Evolutionary conservation across 495 filamentous ascomycete species (phyloP).

Genomic region (Trypethelium eluteriae): DNA sequence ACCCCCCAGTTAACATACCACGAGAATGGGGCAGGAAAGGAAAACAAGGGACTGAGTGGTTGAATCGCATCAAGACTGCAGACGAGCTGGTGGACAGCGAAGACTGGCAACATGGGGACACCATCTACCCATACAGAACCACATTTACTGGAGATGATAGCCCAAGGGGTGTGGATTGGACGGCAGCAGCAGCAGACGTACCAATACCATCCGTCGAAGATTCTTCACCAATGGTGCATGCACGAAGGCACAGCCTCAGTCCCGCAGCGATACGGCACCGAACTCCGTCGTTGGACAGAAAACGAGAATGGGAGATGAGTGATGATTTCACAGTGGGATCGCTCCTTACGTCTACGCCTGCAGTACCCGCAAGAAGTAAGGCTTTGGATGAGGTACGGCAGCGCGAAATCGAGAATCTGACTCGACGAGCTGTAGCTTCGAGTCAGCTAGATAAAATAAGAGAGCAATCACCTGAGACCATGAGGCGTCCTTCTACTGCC

Average conservation of each 20-base stretch:
- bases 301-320: slow-evolving; percentile 49
- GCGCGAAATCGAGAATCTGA: slow-evolving; percentile 53
- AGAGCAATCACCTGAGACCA: slow-evolving; percentile 41
- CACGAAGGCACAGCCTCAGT: slow-evolving; percentile 4
- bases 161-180: slow-evolving; percentile 26
- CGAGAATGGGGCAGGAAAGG: slow-evolving; percentile 52
- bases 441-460: slow-evolving; percentile 51
- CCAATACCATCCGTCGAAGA: slow-evolving; percentile 44
- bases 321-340: slow-evolving; percentile 59
- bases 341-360: slow-evolving; percentile 56
- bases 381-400: slow-evolving; percentile 50
- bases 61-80: slow-evolving; percentile 34
- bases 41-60: slow-evolving; percentile 47
- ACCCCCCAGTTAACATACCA: slow-evolving; percentile 50
- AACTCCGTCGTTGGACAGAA: slow-evolving; percentile 42
- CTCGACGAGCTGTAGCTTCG: slow-evolving; percentile 51
- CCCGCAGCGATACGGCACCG: slow-evolving; percentile 24
- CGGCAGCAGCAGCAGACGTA: slow-evolving; percentile 32
- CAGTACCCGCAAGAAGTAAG: slow-evolving; percentile 38
- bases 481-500: background rate
- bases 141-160: slow-evolving; percentile 24
- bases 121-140: slow-evolving; percentile 17
- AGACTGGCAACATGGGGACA: slow-evolving; percentile 22
- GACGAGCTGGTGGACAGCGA: slow-evolving; percentile 30
- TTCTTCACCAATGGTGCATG: slow-evolving; percentile 27